Conservation (phyloP, 768 basidiomycete genomes). For the Lactifluus echinatus region DNA sequence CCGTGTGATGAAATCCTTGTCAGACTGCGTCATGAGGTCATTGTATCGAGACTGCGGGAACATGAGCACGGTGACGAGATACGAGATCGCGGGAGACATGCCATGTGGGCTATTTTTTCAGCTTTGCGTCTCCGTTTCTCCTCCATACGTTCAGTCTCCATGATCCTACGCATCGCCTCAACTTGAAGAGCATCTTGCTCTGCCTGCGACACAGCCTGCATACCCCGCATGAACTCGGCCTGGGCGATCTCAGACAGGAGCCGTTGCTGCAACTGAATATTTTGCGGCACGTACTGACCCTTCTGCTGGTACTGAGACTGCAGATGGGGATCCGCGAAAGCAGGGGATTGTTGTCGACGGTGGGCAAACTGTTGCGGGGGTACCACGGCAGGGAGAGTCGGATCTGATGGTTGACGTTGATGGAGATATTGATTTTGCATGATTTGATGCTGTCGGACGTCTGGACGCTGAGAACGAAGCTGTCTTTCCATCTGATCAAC, state of each 20-base stretch:
- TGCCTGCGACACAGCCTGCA: slow-evolving; percentile 49
- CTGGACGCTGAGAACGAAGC: slow-evolving; percentile 19
- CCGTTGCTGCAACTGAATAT: slow-evolving; percentile 64
- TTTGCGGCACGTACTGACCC: slow-evolving; percentile 48
- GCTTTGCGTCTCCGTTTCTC: slow-evolving; percentile 74
- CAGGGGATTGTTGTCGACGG: slow-evolving; percentile 37
- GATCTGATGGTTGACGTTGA: slow-evolving; percentile 37
- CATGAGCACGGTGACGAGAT: background rate
- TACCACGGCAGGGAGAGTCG: slow-evolving; percentile 41
- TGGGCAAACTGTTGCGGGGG: slow-evolving; percentile 35
- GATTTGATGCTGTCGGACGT: slow-evolving; percentile 20
- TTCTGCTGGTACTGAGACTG: slow-evolving; percentile 43
- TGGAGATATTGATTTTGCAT: slow-evolving; percentile 28
- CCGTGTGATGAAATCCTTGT: slow-evolving; percentile 99
- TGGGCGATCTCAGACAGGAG: slow-evolving; percentile 71
- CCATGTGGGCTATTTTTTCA: slow-evolving; percentile 86
- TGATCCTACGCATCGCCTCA: slow-evolving; percentile 83
- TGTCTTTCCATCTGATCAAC: slow-evolving; percentile 19
- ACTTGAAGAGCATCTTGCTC: slow-evolving; percentile 63
- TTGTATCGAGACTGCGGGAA: slow-evolving; percentile 72
- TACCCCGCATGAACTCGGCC: slow-evolving; percentile 54
- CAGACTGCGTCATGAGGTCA: slow-evolving; percentile 93
- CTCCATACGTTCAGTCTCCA: slow-evolving; percentile 85
- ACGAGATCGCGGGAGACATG: slow-evolving; percentile 30
- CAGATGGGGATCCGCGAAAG: slow-evolving; percentile 21